phyloP scores from a whole-genome alignment of 129 eudicot species.

The Flaveria brownii region DNA sequence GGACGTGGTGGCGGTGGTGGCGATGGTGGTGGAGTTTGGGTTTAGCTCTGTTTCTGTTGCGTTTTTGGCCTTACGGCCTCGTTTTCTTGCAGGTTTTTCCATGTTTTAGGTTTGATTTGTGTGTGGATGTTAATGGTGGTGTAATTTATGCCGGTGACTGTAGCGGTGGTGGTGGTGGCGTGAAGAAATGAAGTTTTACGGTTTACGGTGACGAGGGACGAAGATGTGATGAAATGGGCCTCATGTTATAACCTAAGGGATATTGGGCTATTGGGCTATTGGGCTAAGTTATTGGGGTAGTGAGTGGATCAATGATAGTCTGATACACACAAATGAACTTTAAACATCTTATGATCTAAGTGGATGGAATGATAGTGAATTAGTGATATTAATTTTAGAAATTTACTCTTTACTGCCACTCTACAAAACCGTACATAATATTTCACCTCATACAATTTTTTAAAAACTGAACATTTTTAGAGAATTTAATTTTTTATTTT shows the following conservation, averaged over 20 bases:
- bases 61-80: slow-evolving; percentile 40
- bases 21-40: slow-evolving; percentile 32
- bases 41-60: slow-evolving; percentile 27
- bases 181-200: slow-evolving; percentile 16
- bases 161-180: slow-evolving; percentile 1
- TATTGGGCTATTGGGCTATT: too few relatives aligned
- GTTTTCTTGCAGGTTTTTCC: slow-evolving; percentile 40
- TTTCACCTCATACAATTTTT: too few relatives aligned
- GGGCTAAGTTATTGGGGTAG: too few relatives aligned
- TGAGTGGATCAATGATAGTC: too few relatives aligned
- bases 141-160: slow-evolving; percentile 1
- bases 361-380: too few relatives aligned
- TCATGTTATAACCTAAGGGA: neutral
- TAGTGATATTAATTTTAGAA: too few relatives aligned
- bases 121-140: neutral
- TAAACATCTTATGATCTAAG: too few relatives aligned
- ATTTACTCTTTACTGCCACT: too few relatives aligned
- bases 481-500: too few relatives aligned
- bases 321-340: too few relatives aligned
- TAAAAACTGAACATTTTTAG: too few relatives aligned
- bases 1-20: slow-evolving; percentile 23
- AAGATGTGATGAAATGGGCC: slow-evolving; percentile 19
- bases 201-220: slow-evolving; percentile 10
- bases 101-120: slow-evolving; percentile 25
- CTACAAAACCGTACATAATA: too few relatives aligned